Percentiles rank a stretch among this genome's conserved stretches.
Conservation (phyloP, 2,329 filamentous ascomycete genomes). For the Fusarium sp. region DNA sequence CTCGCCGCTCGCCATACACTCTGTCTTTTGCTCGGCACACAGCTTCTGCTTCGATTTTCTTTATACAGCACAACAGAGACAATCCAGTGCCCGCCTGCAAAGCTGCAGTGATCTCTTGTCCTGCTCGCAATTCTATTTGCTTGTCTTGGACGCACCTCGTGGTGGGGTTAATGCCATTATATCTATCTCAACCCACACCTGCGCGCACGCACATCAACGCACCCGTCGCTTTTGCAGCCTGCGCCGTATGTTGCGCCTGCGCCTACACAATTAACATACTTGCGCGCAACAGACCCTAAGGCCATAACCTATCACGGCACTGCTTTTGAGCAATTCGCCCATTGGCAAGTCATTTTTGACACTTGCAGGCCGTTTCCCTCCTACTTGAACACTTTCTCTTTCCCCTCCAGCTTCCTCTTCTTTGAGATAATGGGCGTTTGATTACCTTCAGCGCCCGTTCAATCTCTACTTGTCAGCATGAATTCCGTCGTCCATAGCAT, state of each 20-base stretch:
- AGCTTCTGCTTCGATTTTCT: constrained; percentile 16
- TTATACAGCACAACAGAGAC: constrained; percentile 15
- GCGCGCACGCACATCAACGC: constrained; percentile 24
- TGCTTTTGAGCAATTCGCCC: constrained; percentile 13
- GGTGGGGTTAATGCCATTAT: constrained; percentile 28
- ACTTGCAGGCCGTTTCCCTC: constrained; percentile 22
- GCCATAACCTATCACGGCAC: constrained; percentile 14
- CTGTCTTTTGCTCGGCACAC: constrained; percentile 11
- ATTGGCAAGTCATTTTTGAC: constrained; percentile 31
- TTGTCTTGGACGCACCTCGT: constrained; percentile 21
- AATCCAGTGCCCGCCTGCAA: constrained; percentile 28
- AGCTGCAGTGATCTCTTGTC: constrained; percentile 18
- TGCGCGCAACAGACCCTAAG: constrained; percentile 21
- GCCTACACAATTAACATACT: constrained; percentile 24
- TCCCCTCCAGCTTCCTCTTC: constrained; percentile 11
- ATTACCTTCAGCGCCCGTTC: constrained; percentile 33
- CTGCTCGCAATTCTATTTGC: constrained; percentile 15
- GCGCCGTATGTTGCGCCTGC: constrained; percentile 39
- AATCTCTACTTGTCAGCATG: constrained; percentile 50
- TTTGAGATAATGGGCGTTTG: constrained; percentile 49
- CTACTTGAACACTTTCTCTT: constrained; percentile 21
- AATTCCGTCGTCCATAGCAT: constrained; percentile 57
- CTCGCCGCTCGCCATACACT: constrained; percentile 13
- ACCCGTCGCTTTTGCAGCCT: constrained; percentile 28
- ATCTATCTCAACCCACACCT: constrained; percentile 14